These are phyloP conservation scores for Podospora tetraspora DNA, from an alignment of 495 filamentous ascomycete species.

Conservation along the genomic window DNA sequence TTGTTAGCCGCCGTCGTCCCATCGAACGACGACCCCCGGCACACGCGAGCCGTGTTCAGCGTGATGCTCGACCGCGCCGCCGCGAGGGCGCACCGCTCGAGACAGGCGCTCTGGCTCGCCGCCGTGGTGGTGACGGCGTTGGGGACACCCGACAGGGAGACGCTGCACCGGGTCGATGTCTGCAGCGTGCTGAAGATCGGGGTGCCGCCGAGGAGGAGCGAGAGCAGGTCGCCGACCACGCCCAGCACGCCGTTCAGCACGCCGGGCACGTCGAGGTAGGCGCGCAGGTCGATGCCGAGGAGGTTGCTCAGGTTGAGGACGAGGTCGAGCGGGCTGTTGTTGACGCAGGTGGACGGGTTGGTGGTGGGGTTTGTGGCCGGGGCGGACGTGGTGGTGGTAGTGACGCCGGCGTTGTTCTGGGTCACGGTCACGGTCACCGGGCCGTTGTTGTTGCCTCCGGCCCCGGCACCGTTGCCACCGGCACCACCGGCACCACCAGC, in stretches of 20 bases:
- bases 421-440: not conserved
- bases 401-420: not conserved
- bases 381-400: not conserved
- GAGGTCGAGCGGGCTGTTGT: conserved; percentile 4
- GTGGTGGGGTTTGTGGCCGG: not conserved
- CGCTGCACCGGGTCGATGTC: conserved; percentile 8
- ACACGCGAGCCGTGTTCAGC: not conserved
- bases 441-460: not conserved
- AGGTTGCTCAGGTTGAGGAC: conserved; percentile 10
- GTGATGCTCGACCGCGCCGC: not conserved
- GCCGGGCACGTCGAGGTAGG: conserved; percentile 3
- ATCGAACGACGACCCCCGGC: not conserved
- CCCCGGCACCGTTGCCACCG: not conserved
- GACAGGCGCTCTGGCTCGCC: conserved; percentile 6
- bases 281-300: conserved; percentile 11
- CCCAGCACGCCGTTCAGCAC: conserved; percentile 3
- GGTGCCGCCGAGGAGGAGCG: conserved; percentile 1
- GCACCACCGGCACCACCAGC: not conserved
- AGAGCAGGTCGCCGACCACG: conserved; percentile 1
- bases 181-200: conserved; percentile 6
- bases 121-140: conserved; percentile 10
- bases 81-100: conserved; percentile 6
- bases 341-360: not conserved
- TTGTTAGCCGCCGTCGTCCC: not conserved
- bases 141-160: conserved; percentile 1